A percentile compares a stretch with the other conserved stretches of the same genome.
phyloP scores from a whole-genome alignment of 495 filamentous ascomycete genomes.

The Hapsidospora chrysogenum region DNA sequence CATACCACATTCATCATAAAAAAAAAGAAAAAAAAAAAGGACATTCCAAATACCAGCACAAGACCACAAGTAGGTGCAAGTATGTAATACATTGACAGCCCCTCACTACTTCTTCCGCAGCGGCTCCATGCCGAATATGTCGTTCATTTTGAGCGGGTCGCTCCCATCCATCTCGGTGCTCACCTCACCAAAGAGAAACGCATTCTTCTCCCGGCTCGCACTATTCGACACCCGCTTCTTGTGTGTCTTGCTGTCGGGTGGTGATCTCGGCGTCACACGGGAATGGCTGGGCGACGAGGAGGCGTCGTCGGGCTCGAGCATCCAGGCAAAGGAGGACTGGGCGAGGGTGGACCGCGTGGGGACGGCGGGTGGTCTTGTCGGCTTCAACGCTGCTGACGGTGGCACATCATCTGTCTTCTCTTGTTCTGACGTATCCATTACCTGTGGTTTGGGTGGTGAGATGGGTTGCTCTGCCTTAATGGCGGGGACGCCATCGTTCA shows the following conservation, averaged over 20 bases:
- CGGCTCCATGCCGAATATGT: slow-evolving; percentile 29
- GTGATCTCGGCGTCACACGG: background rate
- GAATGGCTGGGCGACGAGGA: background rate
- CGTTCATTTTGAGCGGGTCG: slow-evolving; percentile 14
- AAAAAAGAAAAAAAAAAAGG: too few relatives aligned
- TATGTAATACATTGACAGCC: too few relatives aligned
- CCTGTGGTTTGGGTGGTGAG: background rate
- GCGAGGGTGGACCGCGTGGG: slow-evolving; percentile 52
- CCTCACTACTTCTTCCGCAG: slow-evolving; percentile 16
- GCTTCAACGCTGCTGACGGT: slow-evolving; percentile 4
- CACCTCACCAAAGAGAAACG: slow-evolving; percentile 39
- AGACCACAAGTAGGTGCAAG: too few relatives aligned
- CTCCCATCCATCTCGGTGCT: slow-evolving; percentile 11
- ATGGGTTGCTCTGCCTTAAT: too few relatives aligned
- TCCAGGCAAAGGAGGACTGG: slow-evolving; percentile 87
- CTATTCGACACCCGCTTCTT: slow-evolving; percentile 24
- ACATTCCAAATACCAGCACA: too few relatives aligned
- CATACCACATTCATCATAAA: too few relatives aligned
- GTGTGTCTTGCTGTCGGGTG: slow-evolving; percentile 2
- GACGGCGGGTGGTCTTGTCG: slow-evolving; percentile 10
- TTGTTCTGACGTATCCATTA: slow-evolving; percentile 5
- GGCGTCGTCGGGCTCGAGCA: slow-evolving; percentile 52
- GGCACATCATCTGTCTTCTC: slow-evolving; percentile 6
- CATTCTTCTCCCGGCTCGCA: slow-evolving; percentile 31
- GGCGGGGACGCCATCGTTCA: background rate